phyloP scores from a whole-genome alignment of 305 asterid genomes.

The Solanum hybrid region DNA sequence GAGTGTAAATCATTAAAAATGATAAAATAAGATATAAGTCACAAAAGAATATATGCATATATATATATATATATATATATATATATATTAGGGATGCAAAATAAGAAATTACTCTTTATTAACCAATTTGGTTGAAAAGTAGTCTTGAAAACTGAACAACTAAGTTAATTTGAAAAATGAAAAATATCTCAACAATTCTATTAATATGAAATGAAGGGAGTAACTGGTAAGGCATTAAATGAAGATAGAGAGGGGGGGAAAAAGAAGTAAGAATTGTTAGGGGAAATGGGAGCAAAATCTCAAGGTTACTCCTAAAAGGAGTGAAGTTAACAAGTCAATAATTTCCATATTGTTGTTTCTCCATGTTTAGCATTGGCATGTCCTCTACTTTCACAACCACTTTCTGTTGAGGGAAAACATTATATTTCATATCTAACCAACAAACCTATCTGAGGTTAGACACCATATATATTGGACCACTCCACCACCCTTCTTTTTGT shows the following conservation, averaged over 20 bases:
- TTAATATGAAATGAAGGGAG: too few species aligned
- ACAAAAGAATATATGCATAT: too few species aligned
- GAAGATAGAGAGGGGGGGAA: not conserved
- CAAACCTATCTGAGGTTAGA: not conserved
- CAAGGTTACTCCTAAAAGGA: not conserved
- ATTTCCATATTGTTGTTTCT: conserved; percentile 5
- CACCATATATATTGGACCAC: not conserved
- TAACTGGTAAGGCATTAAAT: not conserved
- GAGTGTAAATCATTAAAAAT: not conserved
- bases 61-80: too few species aligned
- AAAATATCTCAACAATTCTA: too few species aligned
- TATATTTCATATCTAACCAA: conserved; percentile 14
- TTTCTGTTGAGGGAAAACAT: not conserved
- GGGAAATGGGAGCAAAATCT: conserved; percentile 7
- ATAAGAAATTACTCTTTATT: not conserved
- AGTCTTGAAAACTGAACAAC: too few species aligned
- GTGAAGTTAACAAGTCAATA: conserved; percentile 3
- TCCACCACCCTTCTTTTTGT: not conserved
- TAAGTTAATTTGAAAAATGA: too few species aligned
- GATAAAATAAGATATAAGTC: not conserved
- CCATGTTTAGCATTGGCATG: conserved; percentile 6
- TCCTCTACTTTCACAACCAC: conserved; percentile 3
- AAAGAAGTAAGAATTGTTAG: conserved; percentile 2
- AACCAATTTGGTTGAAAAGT: not conserved
- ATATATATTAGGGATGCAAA: not conserved